Percentiles rank a stretch among this genome's conserved stretches.
phyloP scores from a whole-genome alignment of 2,329 filamentous ascomycete species.

The Calonectria hongkongensis region DNA sequence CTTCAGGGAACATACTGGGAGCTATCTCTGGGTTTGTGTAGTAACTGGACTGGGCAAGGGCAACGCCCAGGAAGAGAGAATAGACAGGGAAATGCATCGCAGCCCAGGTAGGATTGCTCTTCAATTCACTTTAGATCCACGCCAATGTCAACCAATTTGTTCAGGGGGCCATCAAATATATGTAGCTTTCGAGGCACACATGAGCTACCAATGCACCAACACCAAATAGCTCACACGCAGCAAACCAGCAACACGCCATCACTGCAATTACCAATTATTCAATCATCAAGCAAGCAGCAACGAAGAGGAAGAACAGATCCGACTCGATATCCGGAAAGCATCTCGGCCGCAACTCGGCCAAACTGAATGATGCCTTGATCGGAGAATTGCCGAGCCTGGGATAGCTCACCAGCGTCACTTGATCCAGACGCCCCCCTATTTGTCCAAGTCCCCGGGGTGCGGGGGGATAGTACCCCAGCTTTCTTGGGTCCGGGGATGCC shows the following conservation, averaged over 20 bases:
- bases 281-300: not conserved
- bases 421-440: not conserved
- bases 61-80: not conserved
- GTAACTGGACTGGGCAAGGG: not conserved
- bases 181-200: not conserved
- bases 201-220: not conserved
- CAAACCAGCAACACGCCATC: not conserved
- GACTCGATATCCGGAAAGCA: not conserved
- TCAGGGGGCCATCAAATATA: not conserved
- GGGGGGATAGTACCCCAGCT: slow-evolving; percentile 10
- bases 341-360: slow-evolving; percentile 16
- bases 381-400: slow-evolving; percentile 8
- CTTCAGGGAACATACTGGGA: not conserved
- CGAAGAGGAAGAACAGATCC: not conserved
- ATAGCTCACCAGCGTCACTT: not conserved
- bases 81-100: not conserved
- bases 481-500: slow-evolving; percentile 8
- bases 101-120: not conserved
- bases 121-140: not conserved
- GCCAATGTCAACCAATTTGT: not conserved
- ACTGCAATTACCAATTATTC: not conserved
- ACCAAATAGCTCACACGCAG: not conserved
- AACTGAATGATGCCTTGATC: not conserved
- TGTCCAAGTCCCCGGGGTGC: not conserved
- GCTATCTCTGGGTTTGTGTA: slow-evolving; percentile 1